Evolutionary conservation across 495 filamentous ascomycete genomes (phyloP), one percentile per base, ranked within the genome.

Genomic region (Penicillium taxi): DNA sequence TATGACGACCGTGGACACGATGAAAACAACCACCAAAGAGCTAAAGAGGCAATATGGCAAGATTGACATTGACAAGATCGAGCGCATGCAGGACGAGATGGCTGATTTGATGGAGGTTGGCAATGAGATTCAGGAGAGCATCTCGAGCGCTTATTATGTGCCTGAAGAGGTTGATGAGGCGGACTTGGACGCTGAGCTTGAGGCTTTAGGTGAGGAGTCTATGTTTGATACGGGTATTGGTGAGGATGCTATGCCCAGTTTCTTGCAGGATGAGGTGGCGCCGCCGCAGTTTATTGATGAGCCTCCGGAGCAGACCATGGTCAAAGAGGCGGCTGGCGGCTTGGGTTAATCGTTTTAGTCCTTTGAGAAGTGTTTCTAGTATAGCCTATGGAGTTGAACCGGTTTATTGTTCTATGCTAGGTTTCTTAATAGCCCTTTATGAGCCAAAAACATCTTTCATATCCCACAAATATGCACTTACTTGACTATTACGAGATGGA

Each of bases 1-100:
- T 35, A 95, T 96, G 89, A 91, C 87, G 14, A 96, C 91, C 0
- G 87, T 96, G 11, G 91, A 96, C 58, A 93, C 88, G 13, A 88
- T 96, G 77, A 91, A 96, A 69, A 82, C 77, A 1, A 96, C 93
- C 17, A 95, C 93, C 50, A 96, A 96, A 68, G 80, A 84, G 36
- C 70, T 98, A 39, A 77, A 77, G 51, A 89, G 94, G 59, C 93
- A 98, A 67, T 96, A 96, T 59, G 89, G 91, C 45, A 95, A 95
- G 67, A 80, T 98, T 42, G 81, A 96, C 49, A 80, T 98, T 21
- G 93, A 98, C 63, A 86, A 94, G 75, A 94, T 98, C 50, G 91
- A 98, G 72, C 74, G 82, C 41, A 78, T 98, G 73, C 91, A 98
- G 73, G 91, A 98, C 57, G 91, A 98, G 70, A 96, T 98, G 90